phyloP scores from a whole-genome alignment of 2,329 filamentous ascomycete genomes.

The Sporothrix pallida region DNA sequence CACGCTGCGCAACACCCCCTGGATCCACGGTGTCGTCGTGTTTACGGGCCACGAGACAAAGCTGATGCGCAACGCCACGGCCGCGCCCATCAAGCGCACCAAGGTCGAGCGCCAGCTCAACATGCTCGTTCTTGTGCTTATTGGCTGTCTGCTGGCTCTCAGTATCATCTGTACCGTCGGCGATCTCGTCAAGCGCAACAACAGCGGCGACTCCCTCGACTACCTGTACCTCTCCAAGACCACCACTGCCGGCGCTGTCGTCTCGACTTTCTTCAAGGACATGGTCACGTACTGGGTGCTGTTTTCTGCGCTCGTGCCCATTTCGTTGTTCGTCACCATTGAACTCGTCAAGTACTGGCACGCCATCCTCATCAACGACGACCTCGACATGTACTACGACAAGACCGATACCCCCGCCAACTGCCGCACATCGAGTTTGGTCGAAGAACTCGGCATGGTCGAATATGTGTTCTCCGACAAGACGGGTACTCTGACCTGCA shows the following conservation, averaged over 20 bases:
- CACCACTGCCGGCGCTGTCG: conserved; percentile 61
- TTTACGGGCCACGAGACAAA: conserved; percentile 99
- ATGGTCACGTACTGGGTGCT: conserved; percentile 98
- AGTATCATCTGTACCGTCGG: conserved; percentile 91
- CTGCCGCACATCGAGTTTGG: conserved; percentile 92
- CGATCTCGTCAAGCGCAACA: conserved; percentile 79
- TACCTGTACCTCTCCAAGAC: conserved; percentile 75
- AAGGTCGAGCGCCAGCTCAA: conserved; percentile 95
- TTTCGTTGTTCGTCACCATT: conserved; percentile 96
- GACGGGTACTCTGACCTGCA: conserved; percentile 86
- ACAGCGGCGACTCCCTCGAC: conserved; percentile 63
- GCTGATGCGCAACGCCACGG: conserved; percentile 97
- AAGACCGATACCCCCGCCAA: conserved; percentile 94
- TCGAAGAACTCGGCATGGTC: conserved; percentile 96
- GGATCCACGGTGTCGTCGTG: conserved; percentile 94
- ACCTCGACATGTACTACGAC: conserved; percentile 97
- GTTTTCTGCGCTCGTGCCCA: conserved; percentile 94
- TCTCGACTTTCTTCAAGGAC: conserved; percentile 85
- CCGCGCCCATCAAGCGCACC: conserved; percentile 95
- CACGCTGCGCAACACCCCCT: conserved; percentile 92
- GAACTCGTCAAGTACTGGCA: conserved; percentile 99
- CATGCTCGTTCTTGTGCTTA: conserved; percentile 86
- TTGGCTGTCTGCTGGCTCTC: conserved; percentile 80
- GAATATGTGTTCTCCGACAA: conserved; percentile 98
- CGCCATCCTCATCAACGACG: conserved; percentile 95